Conservation (phyloP, 2,329 filamentous ascomycete species). For the Cladobotryum mycophilum region DNA sequence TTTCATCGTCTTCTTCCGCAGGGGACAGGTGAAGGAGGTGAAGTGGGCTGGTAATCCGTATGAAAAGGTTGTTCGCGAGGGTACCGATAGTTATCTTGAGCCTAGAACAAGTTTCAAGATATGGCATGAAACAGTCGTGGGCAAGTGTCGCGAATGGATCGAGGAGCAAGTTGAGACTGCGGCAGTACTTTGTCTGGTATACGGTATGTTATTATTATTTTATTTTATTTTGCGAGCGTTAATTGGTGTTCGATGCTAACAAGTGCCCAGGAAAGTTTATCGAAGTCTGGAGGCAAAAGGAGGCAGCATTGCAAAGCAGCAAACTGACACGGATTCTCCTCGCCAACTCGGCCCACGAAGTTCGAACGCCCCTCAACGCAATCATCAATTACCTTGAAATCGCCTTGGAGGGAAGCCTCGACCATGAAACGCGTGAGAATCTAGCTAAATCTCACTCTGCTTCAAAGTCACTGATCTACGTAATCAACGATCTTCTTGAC, state of each 20-base stretch:
- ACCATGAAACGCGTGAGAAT: slow-evolving; percentile 79
- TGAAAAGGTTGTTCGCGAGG: slow-evolving; percentile 67
- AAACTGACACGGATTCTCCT: slow-evolving; percentile 72
- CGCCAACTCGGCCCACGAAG: slow-evolving; percentile 86
- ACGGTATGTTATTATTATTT: too few relatives aligned
- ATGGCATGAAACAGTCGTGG: slow-evolving; percentile 75
- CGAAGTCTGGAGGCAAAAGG: slow-evolving; percentile 88
- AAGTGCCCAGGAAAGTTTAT: slow-evolving; percentile 60
- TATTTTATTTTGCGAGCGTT: not conserved
- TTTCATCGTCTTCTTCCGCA: slow-evolving; percentile 90
- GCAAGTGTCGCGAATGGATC: slow-evolving; percentile 80
- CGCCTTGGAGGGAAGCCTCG: slow-evolving; percentile 72
- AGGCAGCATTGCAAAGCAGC: slow-evolving; percentile 74
- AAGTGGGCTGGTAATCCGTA: slow-evolving; percentile 87
- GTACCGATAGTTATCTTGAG: slow-evolving; percentile 68
- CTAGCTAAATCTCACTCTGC: slow-evolving; percentile 79
- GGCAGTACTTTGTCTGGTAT: slow-evolving; percentile 79
- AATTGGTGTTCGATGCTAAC: slow-evolving; percentile 28
- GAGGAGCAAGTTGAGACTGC: slow-evolving; percentile 87
- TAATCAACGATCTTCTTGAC: slow-evolving; percentile 87
- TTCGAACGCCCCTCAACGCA: slow-evolving; percentile 82
- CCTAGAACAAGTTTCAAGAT: slow-evolving; percentile 72
- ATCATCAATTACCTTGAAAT: slow-evolving; percentile 96
- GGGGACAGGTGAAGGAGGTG: slow-evolving; percentile 65
- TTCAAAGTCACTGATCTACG: slow-evolving; percentile 86